Conservation (phyloP, 208 protist species). For the Acanthamoeba quina region DNA sequence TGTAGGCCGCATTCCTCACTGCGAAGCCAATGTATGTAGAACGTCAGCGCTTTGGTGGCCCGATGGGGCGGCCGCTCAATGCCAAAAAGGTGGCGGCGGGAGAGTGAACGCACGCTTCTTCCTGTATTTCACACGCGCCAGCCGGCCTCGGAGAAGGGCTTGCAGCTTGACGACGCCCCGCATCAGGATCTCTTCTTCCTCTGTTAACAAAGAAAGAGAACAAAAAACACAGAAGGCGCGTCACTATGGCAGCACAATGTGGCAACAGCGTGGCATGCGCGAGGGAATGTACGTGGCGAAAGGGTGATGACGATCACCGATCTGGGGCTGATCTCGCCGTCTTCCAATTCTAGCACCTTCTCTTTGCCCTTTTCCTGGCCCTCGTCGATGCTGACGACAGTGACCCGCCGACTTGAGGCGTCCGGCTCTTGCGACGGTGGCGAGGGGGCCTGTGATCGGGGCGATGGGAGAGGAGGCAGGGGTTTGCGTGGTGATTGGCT, state of each 20-base stretch:
- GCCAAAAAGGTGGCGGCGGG: background rate
- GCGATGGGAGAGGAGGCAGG: background rate
- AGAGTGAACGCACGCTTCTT: background rate
- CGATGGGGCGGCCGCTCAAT: no score
- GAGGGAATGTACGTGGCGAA: background rate
- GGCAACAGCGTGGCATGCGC: background rate
- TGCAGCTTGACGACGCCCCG: constrained; percentile 6
- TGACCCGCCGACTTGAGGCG: background rate
- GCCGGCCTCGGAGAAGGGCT: background rate
- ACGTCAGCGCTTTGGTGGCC: no score
- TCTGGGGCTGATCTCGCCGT: background rate
- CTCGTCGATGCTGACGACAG: background rate
- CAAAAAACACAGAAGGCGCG: no score
- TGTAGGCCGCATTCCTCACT: constrained; percentile 35
- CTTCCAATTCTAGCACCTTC: background rate
- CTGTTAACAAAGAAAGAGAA: background rate
- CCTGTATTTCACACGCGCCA: constrained; percentile 7
- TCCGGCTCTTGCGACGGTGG: constrained; percentile 5
- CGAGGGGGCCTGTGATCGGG: background rate
- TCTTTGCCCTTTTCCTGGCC: constrained; percentile 13
- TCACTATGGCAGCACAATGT: background rate
- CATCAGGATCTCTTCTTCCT: constrained; percentile 25
- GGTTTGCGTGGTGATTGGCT: background rate
- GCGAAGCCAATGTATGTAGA: no score
- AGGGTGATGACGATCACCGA: background rate